A percentile compares a stretch with the other conserved stretches of the same genome.
Conservation (phyloP, 2,329 filamentous ascomycete species). For the Calonectria montana region DNA sequence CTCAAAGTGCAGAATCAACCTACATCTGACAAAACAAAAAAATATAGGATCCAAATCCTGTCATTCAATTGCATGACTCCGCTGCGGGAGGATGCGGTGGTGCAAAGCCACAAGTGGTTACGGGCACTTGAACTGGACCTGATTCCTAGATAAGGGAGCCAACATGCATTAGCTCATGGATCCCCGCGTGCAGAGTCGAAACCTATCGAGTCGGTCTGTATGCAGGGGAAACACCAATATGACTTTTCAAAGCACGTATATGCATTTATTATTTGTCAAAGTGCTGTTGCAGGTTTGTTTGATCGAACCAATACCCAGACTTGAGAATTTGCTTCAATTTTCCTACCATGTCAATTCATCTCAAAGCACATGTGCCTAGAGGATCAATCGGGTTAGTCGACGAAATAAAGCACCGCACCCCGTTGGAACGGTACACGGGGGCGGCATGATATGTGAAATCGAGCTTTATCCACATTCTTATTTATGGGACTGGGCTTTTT, state of each 20-base stretch:
- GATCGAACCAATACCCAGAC: not conserved
- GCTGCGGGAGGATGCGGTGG: not conserved
- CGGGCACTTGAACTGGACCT: not conserved
- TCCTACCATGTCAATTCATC: not conserved
- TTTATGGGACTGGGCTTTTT: not conserved
- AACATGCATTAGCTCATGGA: not conserved
- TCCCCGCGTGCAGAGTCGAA: not conserved
- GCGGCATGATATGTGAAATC: not conserved
- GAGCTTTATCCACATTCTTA: not conserved
- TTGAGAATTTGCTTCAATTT: not conserved
- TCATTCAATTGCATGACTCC: not conserved
- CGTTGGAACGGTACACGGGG: not conserved
- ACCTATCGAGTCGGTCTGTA: not conserved
- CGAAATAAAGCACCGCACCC: not conserved
- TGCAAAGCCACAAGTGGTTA: not conserved
- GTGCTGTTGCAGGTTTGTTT: not conserved
- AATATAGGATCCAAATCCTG: not conserved
- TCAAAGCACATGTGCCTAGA: not conserved
- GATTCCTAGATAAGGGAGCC: not conserved
- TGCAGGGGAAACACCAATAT: not conserved
- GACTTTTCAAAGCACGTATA: not conserved
- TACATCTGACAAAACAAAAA: too few relatives aligned
- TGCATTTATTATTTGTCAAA: not conserved
- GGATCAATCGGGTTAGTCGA: not conserved
- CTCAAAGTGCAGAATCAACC: not conserved